Evolutionary conservation across 257 asterid species (phyloP).

Genomic region (Perilla frutescens): DNA sequence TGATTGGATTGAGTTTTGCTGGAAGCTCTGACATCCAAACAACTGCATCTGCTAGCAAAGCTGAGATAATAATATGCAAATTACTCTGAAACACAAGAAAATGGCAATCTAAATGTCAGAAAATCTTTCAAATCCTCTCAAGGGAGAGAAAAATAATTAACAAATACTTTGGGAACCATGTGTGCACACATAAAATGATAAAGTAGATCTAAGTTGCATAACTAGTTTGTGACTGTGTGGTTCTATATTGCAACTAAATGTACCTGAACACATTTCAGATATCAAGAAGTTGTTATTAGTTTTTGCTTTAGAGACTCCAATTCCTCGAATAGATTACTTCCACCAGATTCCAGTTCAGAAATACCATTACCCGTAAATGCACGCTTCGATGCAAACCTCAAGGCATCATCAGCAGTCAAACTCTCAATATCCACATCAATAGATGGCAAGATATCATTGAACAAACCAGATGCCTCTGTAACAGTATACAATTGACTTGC

Average conservation of each 20-base stretch:
- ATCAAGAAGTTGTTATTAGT: slow-evolving; percentile 88
- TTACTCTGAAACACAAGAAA: slow-evolving; percentile 68
- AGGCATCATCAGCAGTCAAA: slow-evolving; percentile 84
- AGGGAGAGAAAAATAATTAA: slow-evolving; percentile 15
- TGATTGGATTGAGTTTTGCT: slow-evolving; percentile 81
- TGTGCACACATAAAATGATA: slow-evolving; percentile 1
- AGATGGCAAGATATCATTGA: slow-evolving; percentile 61
- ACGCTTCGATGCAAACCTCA: slow-evolving; percentile 77
- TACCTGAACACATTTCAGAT: slow-evolving; percentile 98
- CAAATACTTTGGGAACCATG: slow-evolving; percentile 7
- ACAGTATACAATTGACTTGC: slow-evolving; percentile 74
- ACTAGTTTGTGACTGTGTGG: slow-evolving; percentile 2
- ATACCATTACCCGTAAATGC: slow-evolving; percentile 48
- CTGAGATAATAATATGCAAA: slow-evolving; percentile 88
- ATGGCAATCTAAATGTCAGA: slow-evolving; percentile 35
- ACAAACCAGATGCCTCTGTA: slow-evolving; percentile 71
- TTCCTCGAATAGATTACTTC: slow-evolving; percentile 64
- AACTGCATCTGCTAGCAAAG: slow-evolving; percentile 93
- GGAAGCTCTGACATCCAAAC: slow-evolving; percentile 99
- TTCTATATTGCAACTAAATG: slow-evolving; percentile 27
- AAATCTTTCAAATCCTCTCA: slow-evolving; percentile 7
- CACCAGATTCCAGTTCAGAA: slow-evolving; percentile 62
- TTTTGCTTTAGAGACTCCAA: slow-evolving; percentile 89
- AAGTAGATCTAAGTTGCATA: slow-evolving; percentile 2
- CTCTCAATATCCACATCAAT: slow-evolving; percentile 60